Base-by-base conservation (phyloP, 805 yeast genomes). In the Saturnispora ahearnii region DNA sequence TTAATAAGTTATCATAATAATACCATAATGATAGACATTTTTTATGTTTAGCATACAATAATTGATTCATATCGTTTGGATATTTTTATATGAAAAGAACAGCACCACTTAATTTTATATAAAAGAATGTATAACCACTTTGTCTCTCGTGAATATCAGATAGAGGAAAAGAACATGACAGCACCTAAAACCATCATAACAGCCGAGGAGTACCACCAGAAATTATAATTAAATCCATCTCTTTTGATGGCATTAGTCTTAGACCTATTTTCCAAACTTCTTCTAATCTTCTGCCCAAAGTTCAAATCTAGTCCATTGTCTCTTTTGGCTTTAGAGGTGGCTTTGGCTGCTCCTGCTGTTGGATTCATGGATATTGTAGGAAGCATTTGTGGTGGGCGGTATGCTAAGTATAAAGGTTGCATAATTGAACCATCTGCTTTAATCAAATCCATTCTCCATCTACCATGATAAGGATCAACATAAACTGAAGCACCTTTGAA, bases 301-400 rank as follows among this genome's bases (percentile, higher is more conserved):
- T 62, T 64, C 11, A 44, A 68, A 52, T 5, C 73, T 5, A 49
- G 28, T 3, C 53, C 54, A 28, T 24, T n/a, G 28, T 56, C 58
- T 43, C 58, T 53, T 22, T 49, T 52, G 6, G 33, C 50, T 12
- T 43, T 46, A 2, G 49, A 33, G 15, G 42, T 30, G 12, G 53
- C 40, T 5, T 53, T 13, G n/a, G 64, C 52, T 34, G 65, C 51
- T 1, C 69, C 57, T 5, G 57, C 57, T 2, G 96, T 86, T 22
- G 99, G 99, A 66, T 90, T 91, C 73, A 93, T 70, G 0, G 97
- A 90, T 48, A 64, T 68, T 0, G 98, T 93, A 22, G 99, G 99
- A 53, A 93, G 78, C 99, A 93, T 93, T 78, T 85, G 75, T 9
- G 99, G 95, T 5, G 99, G 99, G 59, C 78, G 77, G 71, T 90